Evolutionary conservation across 805 yeast genomes (phyloP), one percentile per base, ranked within the genome.

Genomic region (Wickerhamiella spandovensis): DNA sequence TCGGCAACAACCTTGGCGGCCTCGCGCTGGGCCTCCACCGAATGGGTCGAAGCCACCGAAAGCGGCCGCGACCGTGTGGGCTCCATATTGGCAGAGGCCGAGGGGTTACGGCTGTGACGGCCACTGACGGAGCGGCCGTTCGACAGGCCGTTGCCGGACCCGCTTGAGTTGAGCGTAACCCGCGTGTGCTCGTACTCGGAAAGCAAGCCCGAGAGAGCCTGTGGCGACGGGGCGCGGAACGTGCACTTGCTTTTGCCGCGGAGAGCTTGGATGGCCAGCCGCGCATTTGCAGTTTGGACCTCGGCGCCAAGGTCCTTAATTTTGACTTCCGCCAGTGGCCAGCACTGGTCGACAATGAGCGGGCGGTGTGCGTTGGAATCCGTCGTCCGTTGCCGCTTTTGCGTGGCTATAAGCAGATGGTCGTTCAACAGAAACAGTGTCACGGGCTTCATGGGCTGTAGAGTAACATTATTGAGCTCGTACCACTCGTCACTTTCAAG

Each of bases 401-500:
- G 75, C 1, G 84, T 72, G 0, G 96, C 95, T 38, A 89, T 71
- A 51, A 89, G 66, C 1, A 88, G 63, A 58, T 81, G 72, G 64
- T 89, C 97, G 61, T 83, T 88, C 56, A 89, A 69, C 8, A 89
- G 65, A 58, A 84, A 84, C 44, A 89, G 64, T 59, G 84, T 94
- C 4, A 82, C 79, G 1, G 86, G 81, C 56, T 83, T 80, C 32
- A 81, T 71, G 0, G 88, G 81, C 62, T 85, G 85, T 77, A 86
- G 79, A 12, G 95, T 86, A 0, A 92, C 88, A 2, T 83, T 78
- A 59, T 87, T 88, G 53, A 89, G 68, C 64, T 88, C 95, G 51
- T 75, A 78, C 96, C 96, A 89, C 46, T 88, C 75, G 2, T 83
- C 82, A 62, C 87, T 79, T 58, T 88, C 92, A 9, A 79, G 75